Evolutionary conservation across 441 rosid genomes (phyloP), one percentile per base, ranked within the genome.

Genomic region (Euphorbia celastroides): DNA sequence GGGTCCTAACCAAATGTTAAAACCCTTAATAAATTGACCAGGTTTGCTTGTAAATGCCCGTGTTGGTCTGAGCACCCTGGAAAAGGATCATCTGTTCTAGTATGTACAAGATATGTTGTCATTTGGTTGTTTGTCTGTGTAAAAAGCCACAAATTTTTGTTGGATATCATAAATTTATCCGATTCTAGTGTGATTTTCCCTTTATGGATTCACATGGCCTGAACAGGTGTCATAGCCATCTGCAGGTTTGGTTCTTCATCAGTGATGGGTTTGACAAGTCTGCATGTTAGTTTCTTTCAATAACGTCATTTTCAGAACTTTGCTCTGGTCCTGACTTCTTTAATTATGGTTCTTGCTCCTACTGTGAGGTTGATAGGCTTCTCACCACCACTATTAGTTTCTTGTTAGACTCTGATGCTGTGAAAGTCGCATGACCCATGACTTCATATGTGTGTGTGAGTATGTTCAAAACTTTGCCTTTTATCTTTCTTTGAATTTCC

Each of bases 131-230:
- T n/a, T n/a, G n/a, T n/a, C n/a, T n/a, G n/a, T n/a, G n/a, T n/a
- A n/a, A n/a, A n/a, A n/a, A n/a, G n/a, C n/a, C n/a, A n/a, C n/a
- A n/a, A n/a, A n/a, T n/a, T n/a, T n/a, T n/a, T n/a, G 48, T 30
- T 67, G 72, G 62, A 84, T 65, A 72, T 83, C 94, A 14, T 82
- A 86, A 52, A 86, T 72, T 54, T 86, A 70, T 34, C 92, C 91
- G n/a, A n/a, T n/a, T n/a, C n/a, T n/a, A 0, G 85, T 89, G 25
- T 86, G 80, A 62, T 77, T 72, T 51, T 90, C 89, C 2, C 76
- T 78, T 74, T 82, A 81, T 19, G 91, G 91, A 27, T 80, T 72
- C 8, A 88, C 77, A 70, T 88, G 93, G 17, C 91, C 91, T 0
- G 83, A 66, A 6, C 88, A 89, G 16, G 72, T 79, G 57, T 68